A percentile compares a stretch with the other conserved stretches of the same genome.
Conservation (phyloP, 2,329 filamentous ascomycete species). For the Colletotrichum plurivorum region DNA sequence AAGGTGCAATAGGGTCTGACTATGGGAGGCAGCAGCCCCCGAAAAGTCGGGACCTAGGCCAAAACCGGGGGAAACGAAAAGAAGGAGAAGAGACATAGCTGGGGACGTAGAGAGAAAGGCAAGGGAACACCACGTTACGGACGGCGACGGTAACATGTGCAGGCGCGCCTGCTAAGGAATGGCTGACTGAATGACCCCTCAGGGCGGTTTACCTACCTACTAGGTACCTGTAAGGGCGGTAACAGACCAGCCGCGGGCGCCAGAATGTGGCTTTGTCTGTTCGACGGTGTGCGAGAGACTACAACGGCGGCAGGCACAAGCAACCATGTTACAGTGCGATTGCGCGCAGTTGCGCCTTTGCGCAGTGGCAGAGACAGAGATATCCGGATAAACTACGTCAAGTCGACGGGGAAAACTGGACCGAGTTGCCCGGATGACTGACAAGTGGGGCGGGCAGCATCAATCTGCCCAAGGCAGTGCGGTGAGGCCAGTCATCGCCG, state of each 20-base stretch:
- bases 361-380: not conserved
- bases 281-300: not conserved
- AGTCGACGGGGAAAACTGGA: too few species aligned
- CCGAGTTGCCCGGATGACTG: not conserved
- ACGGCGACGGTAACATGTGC: not conserved
- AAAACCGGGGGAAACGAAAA: not conserved
- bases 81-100: not conserved
- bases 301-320: not conserved
- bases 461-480: not conserved
- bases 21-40: not conserved
- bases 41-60: not conserved
- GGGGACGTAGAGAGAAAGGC: not conserved
- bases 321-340: not conserved
- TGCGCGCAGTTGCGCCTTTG: not conserved
- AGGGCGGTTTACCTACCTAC: not conserved
- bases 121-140: not conserved
- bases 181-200: too few species aligned
- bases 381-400: too few species aligned
- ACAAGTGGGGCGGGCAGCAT: not conserved
- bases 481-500: not conserved
- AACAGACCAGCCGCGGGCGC: not conserved
- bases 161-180: too few species aligned
- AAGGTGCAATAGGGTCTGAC: not conserved
- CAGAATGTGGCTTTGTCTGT: not conserved
- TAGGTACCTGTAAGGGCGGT: not conserved